Conservation (phyloP, 371 early-diverging fungal genomes). For the Mucor saturninus region DNA sequence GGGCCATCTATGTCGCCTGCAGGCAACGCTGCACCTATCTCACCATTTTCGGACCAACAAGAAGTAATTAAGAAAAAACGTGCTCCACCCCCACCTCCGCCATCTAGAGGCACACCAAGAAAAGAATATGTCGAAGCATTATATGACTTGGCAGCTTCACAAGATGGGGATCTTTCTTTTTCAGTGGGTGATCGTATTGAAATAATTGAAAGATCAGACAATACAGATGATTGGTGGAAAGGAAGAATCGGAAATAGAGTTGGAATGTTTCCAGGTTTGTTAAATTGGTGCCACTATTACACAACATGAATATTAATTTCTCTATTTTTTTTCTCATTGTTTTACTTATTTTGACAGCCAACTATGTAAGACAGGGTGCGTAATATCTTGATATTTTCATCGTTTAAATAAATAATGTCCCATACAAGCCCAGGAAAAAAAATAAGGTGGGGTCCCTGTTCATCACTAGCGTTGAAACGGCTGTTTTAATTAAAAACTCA, state of each 20-base stretch:
- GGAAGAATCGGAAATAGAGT: slow-evolving; percentile 58
- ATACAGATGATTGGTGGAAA: slow-evolving; percentile 73
- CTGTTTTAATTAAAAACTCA: neutral
- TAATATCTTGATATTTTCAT: neutral
- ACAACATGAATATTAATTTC: neutral
- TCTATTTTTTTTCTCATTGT: neutral
- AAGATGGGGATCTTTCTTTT: slow-evolving; percentile 68
- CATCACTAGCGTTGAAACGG: neutral
- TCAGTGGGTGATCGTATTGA: slow-evolving; percentile 65
- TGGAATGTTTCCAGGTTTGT: slow-evolving; percentile 73
- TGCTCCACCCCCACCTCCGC: slow-evolving; percentile 30
- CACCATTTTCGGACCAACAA: slow-evolving; percentile 35
- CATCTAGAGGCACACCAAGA: slow-evolving; percentile 12
- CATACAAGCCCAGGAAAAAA: neutral
- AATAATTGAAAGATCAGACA: slow-evolving; percentile 55
- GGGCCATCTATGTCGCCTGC: neutral
- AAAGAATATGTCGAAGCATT: slow-evolving; percentile 56
- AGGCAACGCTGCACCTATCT: neutral
- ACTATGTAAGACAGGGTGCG: slow-evolving; percentile 9
- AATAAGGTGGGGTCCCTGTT: neutral
- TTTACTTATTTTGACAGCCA: slow-evolving; percentile 8
- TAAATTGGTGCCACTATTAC: neutral
- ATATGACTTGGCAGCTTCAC: slow-evolving; percentile 68
- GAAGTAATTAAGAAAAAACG: slow-evolving; percentile 41
- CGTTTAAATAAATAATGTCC: neutral